Percentiles rank a stretch among this genome's conserved stretches.
Evolutionary conservation across 805 yeast species (phyloP).

Genomic region (Kazachstania kunashirensis): DNA sequence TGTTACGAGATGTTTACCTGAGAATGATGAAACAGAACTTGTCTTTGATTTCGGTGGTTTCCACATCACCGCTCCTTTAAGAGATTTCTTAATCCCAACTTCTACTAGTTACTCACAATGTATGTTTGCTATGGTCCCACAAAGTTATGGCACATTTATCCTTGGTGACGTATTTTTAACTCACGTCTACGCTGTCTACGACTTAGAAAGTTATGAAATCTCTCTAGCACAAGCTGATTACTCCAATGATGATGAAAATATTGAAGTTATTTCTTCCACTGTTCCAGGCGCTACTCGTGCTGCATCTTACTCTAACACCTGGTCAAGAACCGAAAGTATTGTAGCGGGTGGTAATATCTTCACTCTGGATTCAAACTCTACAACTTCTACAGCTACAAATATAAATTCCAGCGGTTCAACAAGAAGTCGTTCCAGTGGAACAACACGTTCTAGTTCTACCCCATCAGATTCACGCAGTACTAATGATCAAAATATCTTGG

Average conservation of each 20-base stretch:
- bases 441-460: background rate
- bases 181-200: slow-evolving; percentile 50
- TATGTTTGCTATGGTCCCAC: slow-evolving; percentile 35
- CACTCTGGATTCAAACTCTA: slow-evolving; percentile 6
- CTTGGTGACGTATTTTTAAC: slow-evolving; percentile 54
- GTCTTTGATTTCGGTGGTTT: slow-evolving; percentile 55
- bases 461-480: background rate
- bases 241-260: slow-evolving; percentile 22
- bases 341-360: slow-evolving; percentile 24
- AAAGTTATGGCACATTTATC: slow-evolving; percentile 22
- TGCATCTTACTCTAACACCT: slow-evolving; percentile 37
- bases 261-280: slow-evolving; percentile 35
- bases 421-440: background rate
- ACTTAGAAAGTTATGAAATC: slow-evolving; percentile 39
- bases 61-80: slow-evolving; percentile 42
- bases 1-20: slow-evolving; percentile 35
- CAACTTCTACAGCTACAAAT: background rate
- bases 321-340: slow-evolving; percentile 21
- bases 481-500: background rate
- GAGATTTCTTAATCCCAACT: slow-evolving; percentile 25
- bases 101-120: slow-evolving; percentile 25
- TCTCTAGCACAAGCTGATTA: slow-evolving; percentile 40
- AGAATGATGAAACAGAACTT: slow-evolving; percentile 28
- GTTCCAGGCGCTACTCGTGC: slow-evolving; percentile 46
- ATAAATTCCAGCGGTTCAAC: background rate